Evolutionary conservation across 2,329 filamentous ascomycete genomes (phyloP), one percentile per base, ranked within the genome.

Genomic region (Nemania diffusa): DNA sequence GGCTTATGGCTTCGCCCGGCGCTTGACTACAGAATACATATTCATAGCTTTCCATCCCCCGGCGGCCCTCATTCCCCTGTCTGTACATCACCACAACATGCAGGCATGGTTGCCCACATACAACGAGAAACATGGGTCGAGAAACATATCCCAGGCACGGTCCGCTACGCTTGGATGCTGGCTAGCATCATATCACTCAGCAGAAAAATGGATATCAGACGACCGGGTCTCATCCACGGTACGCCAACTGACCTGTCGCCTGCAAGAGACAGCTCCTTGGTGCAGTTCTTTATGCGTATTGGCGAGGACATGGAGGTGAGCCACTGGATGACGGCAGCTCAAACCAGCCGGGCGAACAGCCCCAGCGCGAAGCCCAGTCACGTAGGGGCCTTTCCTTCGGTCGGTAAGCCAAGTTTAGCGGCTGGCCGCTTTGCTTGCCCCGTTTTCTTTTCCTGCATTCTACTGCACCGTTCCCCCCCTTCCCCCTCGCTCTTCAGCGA

Each of bases 251-350:
- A 53, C 37, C 46, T 46, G 44, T 53, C 52, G 6, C 34, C 53
- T 52, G 58, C 60, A 64, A 59, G 53, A 65, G 29, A 50, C 48
- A 34, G 55, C 26, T 22, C 51, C 42, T 66, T 37, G 34, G 44
- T 61, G 64, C 64, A 66, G 62, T 55, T 60, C 48, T 57, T 62
- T 51, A 66, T 68, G 69, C 65, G 44, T 20, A 55, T 55, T 65
- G 46, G 65, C 65, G 57, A 62, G 53, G 42, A 17, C 11, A 53
- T 37, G 65, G 60, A 55, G 60, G 57, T 48, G 53, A 60, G 58
- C 60, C 52, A 67, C 50, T 67, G 68, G 68, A 63, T n/a, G 48
- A 61, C 61, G 55, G 59, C 58, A 55, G 32, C 62, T 56, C 55
- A 22, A 44, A 55, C 59, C 57, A 34, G 48, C 50, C 64, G 61